Base-by-base conservation (phyloP, 169 alveolate species). In the Plasmodium gaboni region DNA sequence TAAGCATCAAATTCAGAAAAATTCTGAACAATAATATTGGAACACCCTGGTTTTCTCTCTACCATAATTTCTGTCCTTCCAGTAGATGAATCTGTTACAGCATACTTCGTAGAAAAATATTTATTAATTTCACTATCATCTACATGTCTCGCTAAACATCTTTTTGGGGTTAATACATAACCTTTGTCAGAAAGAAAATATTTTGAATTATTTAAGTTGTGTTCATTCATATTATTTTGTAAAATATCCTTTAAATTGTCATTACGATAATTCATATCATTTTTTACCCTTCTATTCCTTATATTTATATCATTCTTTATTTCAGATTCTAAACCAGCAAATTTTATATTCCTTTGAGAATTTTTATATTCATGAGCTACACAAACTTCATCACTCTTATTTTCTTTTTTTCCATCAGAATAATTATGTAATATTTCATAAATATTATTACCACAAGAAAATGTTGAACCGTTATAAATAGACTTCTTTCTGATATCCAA, bases 21-120 rank as follows among this genome's bases (percentile, higher is more conserved):
- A n/a, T 80, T 80, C 61, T 80, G 90, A 38, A 80, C 90, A 38
- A 80, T 80, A 70, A 80, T 67, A 48, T 80, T 67, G 19, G 90
- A 80, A 44, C 90, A 80, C 9, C 90, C 90, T 4, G 78, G 78
- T 68, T 80, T 80, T 46, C 90, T 80, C 19, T 65, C 90, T 17
- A 80, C 90, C 90, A 80, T 80, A 67, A 80, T 80, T 80, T 80
- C 90, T 32, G 90, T 80, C 55, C 90, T 28, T 17, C 90, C 90
- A 67, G 83, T 80, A 17, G 80, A 26, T 48, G 48, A 50, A 53
- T 80, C 90, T 12, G 90, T 80, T 48, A 80, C 90, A 38, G 78
- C 80, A 67, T 80, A 80, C 17, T 80, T 80, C 8, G 90, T 80
- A 44, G 78, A 80, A 80, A 80, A 80, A 80, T 80, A 80, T 53